Evolutionary conservation across 2,329 filamentous ascomycete genomes (phyloP).

Genomic region (Chrysosporium keratinophilum): DNA sequence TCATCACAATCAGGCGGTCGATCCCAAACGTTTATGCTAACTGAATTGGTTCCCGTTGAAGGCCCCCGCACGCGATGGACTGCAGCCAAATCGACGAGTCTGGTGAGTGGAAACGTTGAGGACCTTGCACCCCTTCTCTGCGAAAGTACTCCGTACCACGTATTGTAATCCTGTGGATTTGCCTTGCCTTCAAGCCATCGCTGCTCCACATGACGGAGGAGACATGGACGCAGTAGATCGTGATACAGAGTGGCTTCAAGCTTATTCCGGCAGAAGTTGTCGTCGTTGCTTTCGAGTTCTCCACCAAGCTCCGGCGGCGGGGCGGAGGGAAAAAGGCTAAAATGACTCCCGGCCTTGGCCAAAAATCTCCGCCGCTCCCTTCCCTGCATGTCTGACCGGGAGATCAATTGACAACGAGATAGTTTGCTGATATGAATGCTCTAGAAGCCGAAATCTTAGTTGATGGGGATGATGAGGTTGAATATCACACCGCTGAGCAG

Average conservation of each 20-base stretch:
- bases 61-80: slow-evolving; percentile 10
- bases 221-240: background rate
- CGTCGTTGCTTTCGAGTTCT: background rate
- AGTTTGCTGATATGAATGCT: slow-evolving; percentile 5
- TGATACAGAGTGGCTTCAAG: background rate
- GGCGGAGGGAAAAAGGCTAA: slow-evolving; percentile 10
- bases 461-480: background rate
- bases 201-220: too few species aligned
- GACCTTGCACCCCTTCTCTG: background rate
- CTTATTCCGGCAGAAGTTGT: background rate
- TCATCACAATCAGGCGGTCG: background rate
- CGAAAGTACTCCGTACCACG: background rate
- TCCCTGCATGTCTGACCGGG: background rate
- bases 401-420: background rate
- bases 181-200: background rate
- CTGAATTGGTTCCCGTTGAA: background rate
- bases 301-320: slow-evolving; percentile 2
- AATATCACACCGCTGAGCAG: background rate
- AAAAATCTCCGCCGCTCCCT: background rate
- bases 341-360: slow-evolving; percentile 1
- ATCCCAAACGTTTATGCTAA: background rate
- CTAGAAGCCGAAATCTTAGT: background rate
- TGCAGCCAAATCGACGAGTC: slow-evolving; percentile 1
- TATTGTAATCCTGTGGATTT: background rate
- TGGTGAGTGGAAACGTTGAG: background rate